Conservation (phyloP, 768 basidiomycete genomes). For the Pisolithus tinctorius region DNA sequence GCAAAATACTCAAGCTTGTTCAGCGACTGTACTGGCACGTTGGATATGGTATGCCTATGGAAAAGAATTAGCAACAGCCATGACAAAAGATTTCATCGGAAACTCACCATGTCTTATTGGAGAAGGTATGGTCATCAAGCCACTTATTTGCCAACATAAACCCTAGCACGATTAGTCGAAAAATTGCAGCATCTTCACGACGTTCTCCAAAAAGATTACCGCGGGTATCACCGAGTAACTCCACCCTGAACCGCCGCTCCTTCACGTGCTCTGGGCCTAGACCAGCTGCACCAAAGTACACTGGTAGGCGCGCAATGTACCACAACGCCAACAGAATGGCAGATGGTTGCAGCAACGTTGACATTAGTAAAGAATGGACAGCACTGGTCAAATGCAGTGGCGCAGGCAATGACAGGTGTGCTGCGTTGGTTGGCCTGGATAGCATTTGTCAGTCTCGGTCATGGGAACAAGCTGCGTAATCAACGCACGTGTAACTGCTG, state of each 20-base stretch:
- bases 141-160: constrained; percentile 87
- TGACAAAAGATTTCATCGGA: background rate
- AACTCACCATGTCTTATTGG: constrained; percentile 80
- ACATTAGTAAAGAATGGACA: constrained; percentile 67
- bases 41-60: constrained; percentile 73
- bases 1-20: constrained; percentile 69
- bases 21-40: constrained; percentile 59
- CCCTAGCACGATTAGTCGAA: constrained; percentile 70
- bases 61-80: constrained; percentile 4
- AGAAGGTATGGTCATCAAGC: constrained; percentile 85
- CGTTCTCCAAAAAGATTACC: constrained; percentile 38
- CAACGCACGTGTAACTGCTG: constrained; percentile 49
- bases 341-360: constrained; percentile 76
- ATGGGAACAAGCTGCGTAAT: background rate
- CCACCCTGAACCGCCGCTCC: constrained; percentile 57
- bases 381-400: constrained; percentile 45
- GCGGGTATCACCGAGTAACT: constrained; percentile 49
- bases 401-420: constrained; percentile 32
- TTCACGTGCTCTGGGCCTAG: constrained; percentile 49
- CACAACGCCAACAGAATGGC: constrained; percentile 72
- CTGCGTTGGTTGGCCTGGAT: constrained; percentile 23
- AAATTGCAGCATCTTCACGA: constrained; percentile 55
- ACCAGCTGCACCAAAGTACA: constrained; percentile 50
- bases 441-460: constrained; percentile 8
- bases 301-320: constrained; percentile 76